Evolutionary conservation across 192 early-diverging fungal species (phyloP).

Genomic region (Coemansia sp.): DNA sequence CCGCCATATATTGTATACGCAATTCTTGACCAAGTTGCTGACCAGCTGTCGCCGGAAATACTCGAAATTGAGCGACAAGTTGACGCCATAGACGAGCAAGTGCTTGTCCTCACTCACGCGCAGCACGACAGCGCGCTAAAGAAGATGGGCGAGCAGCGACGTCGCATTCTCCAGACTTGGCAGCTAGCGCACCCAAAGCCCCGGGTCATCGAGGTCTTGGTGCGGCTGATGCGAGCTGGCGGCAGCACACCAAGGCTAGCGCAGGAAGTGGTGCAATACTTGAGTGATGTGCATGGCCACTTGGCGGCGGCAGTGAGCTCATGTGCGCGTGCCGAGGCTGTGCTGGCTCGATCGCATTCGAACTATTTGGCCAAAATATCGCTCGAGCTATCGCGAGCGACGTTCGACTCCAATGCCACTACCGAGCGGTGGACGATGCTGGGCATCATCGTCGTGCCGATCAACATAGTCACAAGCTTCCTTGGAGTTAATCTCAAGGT

Average conservation of each 20-base stretch:
- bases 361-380: conserved; percentile 75
- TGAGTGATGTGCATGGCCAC: conserved; percentile 47
- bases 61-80: conserved; percentile 86
- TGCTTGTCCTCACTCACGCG: conserved; percentile 81
- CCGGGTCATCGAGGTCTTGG: conserved; percentile 63
- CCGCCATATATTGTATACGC: conserved; percentile 92
- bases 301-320: conserved; percentile 26
- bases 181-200: conserved; percentile 64
- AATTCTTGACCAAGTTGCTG: conserved; percentile 86
- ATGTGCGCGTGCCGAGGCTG: conserved; percentile 56
- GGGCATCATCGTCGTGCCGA: conserved; percentile 47
- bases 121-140: conserved; percentile 74
- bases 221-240: conserved; percentile 7
- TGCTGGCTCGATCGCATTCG: conserved; percentile 63
- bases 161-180: conserved; percentile 64
- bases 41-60: conserved; percentile 81
- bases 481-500: conserved; percentile 70
- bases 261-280: conserved; percentile 43
- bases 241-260: conserved; percentile 3
- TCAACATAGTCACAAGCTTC: conserved; percentile 54
- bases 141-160: conserved; percentile 69
- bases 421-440: conserved; percentile 51
- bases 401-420: conserved; percentile 36
- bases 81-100: conserved; percentile 90
- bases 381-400: conserved; percentile 58